These are phyloP conservation scores for Quercus mongolica DNA, from an alignment of 306 rosid species.

Conservation along the genomic window DNA sequence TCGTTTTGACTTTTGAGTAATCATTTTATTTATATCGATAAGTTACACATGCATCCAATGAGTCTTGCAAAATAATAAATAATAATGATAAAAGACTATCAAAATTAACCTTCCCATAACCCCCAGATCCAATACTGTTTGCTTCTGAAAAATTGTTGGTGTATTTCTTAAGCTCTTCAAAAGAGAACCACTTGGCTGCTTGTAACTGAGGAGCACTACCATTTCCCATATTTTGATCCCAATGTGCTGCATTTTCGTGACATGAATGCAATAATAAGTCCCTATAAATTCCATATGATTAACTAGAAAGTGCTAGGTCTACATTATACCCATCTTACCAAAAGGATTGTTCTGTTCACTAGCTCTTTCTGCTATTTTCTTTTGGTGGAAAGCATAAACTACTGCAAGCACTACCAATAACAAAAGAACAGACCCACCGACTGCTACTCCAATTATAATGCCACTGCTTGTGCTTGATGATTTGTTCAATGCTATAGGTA, in stretches of 20 bases:
- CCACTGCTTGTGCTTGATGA: constrained; percentile 4
- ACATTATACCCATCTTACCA: constrained; percentile 14
- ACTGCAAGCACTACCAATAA: constrained; percentile 39
- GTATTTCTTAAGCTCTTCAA: constrained; percentile 57
- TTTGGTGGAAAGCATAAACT: constrained; percentile 48
- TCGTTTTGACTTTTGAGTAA: not conserved
- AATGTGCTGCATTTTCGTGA: constrained; percentile 34
- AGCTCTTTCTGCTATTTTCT: constrained; percentile 38
- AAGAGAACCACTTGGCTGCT: constrained; percentile 63
- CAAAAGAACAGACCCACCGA: constrained; percentile 50
- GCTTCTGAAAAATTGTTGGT: constrained; percentile 40
- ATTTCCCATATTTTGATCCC: constrained; percentile 35
- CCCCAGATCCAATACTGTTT: constrained; percentile 53
- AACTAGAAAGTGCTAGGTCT: not conserved
- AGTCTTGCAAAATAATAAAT: not conserved
- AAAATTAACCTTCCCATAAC: constrained; percentile 66
- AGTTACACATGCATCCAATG: too few species aligned
- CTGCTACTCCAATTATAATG: constrained; percentile 58
- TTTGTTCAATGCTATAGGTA: constrained; percentile 2
- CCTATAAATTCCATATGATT: not conserved
- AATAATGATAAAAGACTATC: not conserved
- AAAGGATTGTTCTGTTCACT: constrained; percentile 36
- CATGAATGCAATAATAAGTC: constrained; percentile 7
- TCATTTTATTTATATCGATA: too few species aligned
- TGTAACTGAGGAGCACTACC: constrained; percentile 32